Percentiles rank a stretch among this genome's conserved stretches.
These are phyloP conservation scores for Fusarium sp. DNA, from an alignment of 2,329 filamentous ascomycete species.

Conservation along the genomic window DNA sequence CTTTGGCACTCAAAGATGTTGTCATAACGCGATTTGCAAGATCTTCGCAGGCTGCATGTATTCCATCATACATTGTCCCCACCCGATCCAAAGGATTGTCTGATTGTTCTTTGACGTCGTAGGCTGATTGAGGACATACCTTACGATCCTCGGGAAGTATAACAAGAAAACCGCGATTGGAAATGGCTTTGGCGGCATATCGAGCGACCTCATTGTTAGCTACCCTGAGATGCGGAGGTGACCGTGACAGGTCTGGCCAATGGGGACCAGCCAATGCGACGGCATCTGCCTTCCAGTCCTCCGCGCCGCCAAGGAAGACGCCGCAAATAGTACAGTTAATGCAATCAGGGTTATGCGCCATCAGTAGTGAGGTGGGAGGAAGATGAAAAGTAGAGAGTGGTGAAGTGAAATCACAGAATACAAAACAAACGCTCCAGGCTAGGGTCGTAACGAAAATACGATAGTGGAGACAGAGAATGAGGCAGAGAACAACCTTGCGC, in stretches of 20 bases:
- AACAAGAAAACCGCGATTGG: neutral
- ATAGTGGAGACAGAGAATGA: too few relatives aligned
- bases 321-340: slow-evolving; percentile 6
- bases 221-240: neutral
- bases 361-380: too few relatives aligned
- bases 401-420: too few relatives aligned
- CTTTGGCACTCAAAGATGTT: neutral
- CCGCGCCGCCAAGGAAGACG: neutral
- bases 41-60: neutral
- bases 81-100: neutral
- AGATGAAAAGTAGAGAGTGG: too few relatives aligned
- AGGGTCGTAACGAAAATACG: too few relatives aligned
- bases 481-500: too few relatives aligned
- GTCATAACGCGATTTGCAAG: neutral
- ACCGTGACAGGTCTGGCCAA: neutral
- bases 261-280: neutral
- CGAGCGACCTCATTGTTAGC: neutral
- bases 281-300: neutral
- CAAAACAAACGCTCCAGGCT: too few relatives aligned
- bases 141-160: neutral
- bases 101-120: neutral
- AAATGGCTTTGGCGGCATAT: neutral
- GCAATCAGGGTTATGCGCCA: neutral
- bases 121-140: neutral
- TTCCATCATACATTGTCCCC: neutral